phyloP scores from a whole-genome alignment of 2,329 filamentous ascomycete genomes.

The Raffaelea albimanens region DNA sequence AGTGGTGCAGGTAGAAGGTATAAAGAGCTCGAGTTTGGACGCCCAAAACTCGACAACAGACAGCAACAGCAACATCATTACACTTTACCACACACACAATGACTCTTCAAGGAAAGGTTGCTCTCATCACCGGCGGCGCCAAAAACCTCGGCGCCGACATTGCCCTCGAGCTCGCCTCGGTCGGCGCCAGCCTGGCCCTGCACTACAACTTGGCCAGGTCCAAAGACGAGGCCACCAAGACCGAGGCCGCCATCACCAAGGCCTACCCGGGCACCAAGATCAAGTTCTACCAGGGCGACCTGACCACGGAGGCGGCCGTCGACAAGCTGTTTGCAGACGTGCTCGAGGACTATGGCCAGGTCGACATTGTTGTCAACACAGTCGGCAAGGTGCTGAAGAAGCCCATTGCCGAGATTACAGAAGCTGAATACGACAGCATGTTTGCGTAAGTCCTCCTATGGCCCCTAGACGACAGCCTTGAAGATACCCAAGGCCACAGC shows the following conservation, averaged over 20 bases:
- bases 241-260: slow-evolving; percentile 26
- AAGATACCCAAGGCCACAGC: neutral
- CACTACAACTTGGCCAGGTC: slow-evolving; percentile 30
- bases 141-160: slow-evolving; percentile 31
- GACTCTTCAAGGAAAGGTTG: slow-evolving; percentile 25
- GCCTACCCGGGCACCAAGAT: slow-evolving; percentile 23
- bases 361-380: slow-evolving; percentile 42
- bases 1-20: no score
- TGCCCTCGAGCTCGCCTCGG: slow-evolving; percentile 24
- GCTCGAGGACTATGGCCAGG: slow-evolving; percentile 29
- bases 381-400: slow-evolving; percentile 40
- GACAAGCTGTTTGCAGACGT: slow-evolving; percentile 29
- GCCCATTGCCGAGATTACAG: slow-evolving; percentile 30
- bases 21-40: no score
- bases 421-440: slow-evolving; percentile 36
- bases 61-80: no score
- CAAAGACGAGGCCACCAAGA: slow-evolving; percentile 24
- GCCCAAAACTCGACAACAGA: no score
- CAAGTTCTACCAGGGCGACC: slow-evolving; percentile 31
- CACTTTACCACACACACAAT: no score
- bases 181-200: slow-evolving; percentile 20
- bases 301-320: slow-evolving; percentile 29
- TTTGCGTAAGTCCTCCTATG: slow-evolving; percentile 27
- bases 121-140: slow-evolving; percentile 30
- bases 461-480: neutral